Percentiles rank a stretch among this genome's conserved stretches.
Conservation (phyloP, 1,284 basidiomycete species). For the Cystobasidium slooffiae region DNA sequence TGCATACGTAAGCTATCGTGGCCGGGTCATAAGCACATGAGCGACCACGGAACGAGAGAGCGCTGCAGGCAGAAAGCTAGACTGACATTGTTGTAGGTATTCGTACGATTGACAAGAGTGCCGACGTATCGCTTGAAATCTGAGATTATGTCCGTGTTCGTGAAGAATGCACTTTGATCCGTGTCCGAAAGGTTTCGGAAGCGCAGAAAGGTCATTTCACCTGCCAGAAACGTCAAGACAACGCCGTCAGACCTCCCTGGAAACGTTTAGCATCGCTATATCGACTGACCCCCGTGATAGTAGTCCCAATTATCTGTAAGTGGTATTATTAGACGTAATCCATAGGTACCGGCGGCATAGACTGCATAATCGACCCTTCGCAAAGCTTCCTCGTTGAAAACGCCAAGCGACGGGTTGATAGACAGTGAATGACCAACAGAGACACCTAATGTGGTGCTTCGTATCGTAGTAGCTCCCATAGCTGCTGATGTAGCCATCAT, state of each 20-base stretch:
- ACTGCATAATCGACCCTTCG: conserved; percentile 58
- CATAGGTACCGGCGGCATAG: conserved; percentile 54
- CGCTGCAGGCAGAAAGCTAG: conserved; percentile 2
- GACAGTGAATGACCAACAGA: conserved; percentile 56
- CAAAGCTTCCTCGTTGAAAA: conserved; percentile 55
- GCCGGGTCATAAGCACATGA: neutral
- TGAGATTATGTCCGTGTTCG: conserved; percentile 46
- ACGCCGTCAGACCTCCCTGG: neutral
- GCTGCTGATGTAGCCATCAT: conserved; percentile 53
- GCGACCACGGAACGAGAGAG: conserved; percentile 9
- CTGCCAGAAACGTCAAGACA: neutral
- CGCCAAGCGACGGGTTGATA: conserved; percentile 55
- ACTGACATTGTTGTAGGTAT: conserved; percentile 49
- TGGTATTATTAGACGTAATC: conserved; percentile 57
- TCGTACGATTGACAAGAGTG: conserved; percentile 47
- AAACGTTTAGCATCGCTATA: neutral
- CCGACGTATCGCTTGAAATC: conserved; percentile 49
- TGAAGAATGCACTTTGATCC: conserved; percentile 46
- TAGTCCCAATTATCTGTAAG: conserved; percentile 56
- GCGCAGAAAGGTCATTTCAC: conserved; percentile 50
- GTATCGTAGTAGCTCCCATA: conserved; percentile 57
- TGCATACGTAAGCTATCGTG: conserved; percentile 46
- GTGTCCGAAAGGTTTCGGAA: conserved; percentile 48
- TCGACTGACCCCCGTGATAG: conserved; percentile 49
- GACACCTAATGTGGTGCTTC: conserved; percentile 57